Conservation (phyloP, 1,284 basidiomycete species). For the Mrakiaceae sp. region DNA sequence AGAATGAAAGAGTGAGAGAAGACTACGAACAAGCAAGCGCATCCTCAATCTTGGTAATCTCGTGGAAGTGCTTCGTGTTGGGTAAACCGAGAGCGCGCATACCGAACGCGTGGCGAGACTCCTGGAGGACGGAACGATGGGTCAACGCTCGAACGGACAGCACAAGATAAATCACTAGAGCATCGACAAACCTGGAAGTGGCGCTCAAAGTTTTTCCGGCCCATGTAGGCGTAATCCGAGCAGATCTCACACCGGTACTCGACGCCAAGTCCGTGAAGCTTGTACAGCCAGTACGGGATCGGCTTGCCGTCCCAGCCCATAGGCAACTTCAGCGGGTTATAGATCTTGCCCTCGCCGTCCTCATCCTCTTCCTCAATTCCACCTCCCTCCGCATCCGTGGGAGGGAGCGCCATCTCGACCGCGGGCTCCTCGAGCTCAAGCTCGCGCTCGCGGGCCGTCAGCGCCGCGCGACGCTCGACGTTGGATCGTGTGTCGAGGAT, state of each 20-base stretch:
- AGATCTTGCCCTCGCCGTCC: slow-evolving; percentile 87
- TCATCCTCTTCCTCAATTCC: slow-evolving; percentile 52
- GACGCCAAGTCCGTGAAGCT: slow-evolving; percentile 91
- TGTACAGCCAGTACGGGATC: slow-evolving; percentile 98
- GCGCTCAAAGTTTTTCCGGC: slow-evolving; percentile 86
- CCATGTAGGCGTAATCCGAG: slow-evolving; percentile 90
- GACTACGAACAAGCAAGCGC: slow-evolving; percentile 67
- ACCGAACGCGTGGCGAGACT: slow-evolving; percentile 92
- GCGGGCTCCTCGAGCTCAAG: slow-evolving; percentile 75
- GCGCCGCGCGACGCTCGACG: slow-evolving; percentile 87
- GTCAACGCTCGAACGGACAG: neutral
- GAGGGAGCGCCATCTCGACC: slow-evolving; percentile 50
- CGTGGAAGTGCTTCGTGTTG: slow-evolving; percentile 97
- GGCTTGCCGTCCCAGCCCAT: slow-evolving; percentile 98
- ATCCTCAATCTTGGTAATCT: slow-evolving; percentile 94
- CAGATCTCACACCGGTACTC: slow-evolving; percentile 98
- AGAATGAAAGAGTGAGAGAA: slow-evolving; percentile 6
- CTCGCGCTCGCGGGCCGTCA: slow-evolving; percentile 91
- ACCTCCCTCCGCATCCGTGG: slow-evolving; percentile 38
- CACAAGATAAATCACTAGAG: neutral
- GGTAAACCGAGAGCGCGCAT: slow-evolving; percentile 96
- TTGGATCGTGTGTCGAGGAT: slow-evolving; percentile 81
- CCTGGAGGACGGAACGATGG: slow-evolving; percentile 39
- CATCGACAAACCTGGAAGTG: slow-evolving; percentile 47
- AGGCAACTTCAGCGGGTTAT: slow-evolving; percentile 94